Base-by-base conservation (phyloP, 805 yeast species). In the Candida michaelii region DNA sequence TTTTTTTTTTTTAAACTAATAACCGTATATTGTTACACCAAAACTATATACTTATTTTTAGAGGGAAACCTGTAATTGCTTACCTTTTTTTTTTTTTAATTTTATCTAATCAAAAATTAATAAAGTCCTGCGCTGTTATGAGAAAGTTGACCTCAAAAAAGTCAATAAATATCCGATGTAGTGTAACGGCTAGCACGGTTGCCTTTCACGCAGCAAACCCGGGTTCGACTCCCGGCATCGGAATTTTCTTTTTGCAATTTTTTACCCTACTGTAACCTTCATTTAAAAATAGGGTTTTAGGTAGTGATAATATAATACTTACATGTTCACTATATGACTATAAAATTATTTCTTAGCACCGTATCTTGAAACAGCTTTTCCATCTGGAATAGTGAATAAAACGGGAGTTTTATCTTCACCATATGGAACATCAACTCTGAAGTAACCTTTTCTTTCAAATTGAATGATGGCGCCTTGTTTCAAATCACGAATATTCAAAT, bases 371-470 rank as follows among this genome's bases (percentile, higher is more conserved):
- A 58, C 68, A 39, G 65, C 52, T 71, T 90, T 91, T 63, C 98
- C 98, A 65, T 91, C 98, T 49, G 98, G 98, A 55, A 91, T 89
- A 51, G 96, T 84, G 71, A 85, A 91, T 75, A 91, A 85, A 39
- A 85, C 83, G 49, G 80, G 83, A 49, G 80, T 79, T 54, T 79
- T 71, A 44, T 82, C 85, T 45, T 76, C 79, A 25, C 69, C 64
- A 48, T 74, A 74, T 25, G 76, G 60, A 52, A 45, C 66, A 58
- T 91, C 98, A 47, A 90, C 74, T 62, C 93, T 80, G 80, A 71
- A 91, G 76, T 89, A 91, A 56, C 98, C 98, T 74, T 91, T 91
- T 76, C 98, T 86, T 72, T 91, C 98, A 53, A 91, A 89, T 72
- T 91, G 98, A 54, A 91, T 81, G 45, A 90, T 74, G 53, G 88